phyloP scores from a whole-genome alignment of 495 filamentous ascomycete genomes.

The Penicillium turbatum region DNA sequence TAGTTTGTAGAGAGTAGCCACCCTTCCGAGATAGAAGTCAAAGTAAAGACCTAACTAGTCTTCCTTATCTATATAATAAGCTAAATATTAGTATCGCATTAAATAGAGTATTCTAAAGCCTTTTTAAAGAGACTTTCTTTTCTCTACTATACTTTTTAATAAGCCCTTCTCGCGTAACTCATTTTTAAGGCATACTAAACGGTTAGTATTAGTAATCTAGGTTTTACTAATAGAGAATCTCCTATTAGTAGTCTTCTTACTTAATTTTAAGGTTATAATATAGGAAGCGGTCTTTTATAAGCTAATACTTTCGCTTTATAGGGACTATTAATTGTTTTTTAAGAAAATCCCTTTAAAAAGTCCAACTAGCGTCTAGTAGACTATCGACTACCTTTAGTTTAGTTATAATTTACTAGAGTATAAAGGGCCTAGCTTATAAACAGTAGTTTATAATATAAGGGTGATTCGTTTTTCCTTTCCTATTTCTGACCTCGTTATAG shows the following conservation, averaged over 20 bases:
- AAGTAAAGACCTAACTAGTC: constrained; percentile 4
- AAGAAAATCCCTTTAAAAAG: no score
- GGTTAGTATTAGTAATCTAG: not conserved
- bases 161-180: not conserved
- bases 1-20: constrained; percentile 6
- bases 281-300: no score
- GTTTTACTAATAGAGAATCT: not conserved
- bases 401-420: no score
- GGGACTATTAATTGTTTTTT: no score
- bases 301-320: no score
- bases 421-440: no score
- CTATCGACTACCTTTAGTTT: no score
- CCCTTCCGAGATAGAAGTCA: constrained; percentile 7
- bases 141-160: constrained; percentile 6
- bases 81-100: constrained; percentile 9
- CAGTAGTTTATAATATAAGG: no score
- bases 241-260: not conserved
- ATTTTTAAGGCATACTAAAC: not conserved
- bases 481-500: no score
- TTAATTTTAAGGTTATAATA: not conserved
- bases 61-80: constrained; percentile 6
- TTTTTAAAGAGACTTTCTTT: constrained; percentile 7
- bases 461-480: no score
- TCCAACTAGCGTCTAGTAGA: no score
- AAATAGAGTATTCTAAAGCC: constrained; percentile 4